Percentiles rank a stretch among this genome's conserved stretches.
Conservation (phyloP, 1,139 yeast genomes). For the Arxiozyma heterogenica region DNA sequence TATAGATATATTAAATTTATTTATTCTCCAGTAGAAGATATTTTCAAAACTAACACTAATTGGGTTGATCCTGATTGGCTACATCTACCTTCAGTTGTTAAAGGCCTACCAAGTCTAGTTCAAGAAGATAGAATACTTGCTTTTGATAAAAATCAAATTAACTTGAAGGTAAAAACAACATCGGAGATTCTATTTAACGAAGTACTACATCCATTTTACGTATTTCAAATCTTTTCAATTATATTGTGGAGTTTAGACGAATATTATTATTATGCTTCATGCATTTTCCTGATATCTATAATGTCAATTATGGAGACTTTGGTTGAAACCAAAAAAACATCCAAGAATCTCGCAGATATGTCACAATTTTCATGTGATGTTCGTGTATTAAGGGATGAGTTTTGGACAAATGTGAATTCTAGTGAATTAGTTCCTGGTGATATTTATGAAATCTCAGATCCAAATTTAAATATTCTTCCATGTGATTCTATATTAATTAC, state of each 20-base stretch:
- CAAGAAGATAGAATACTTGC: slow-evolving; percentile 62
- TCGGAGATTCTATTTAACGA: slow-evolving; percentile 68
- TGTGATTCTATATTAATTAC: slow-evolving; percentile 81
- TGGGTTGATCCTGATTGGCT: slow-evolving; percentile 83
- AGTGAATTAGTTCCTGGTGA: slow-evolving; percentile 94
- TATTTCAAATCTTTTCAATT: slow-evolving; percentile 87
- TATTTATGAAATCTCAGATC: slow-evolving; percentile 82
- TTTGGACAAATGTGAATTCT: slow-evolving; percentile 79
- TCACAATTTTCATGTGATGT: slow-evolving; percentile 70
- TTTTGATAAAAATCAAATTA: slow-evolving; percentile 70
- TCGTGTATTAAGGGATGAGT: slow-evolving; percentile 85
- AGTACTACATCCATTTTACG: slow-evolving; percentile 86
- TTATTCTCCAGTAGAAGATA: slow-evolving; percentile 79
- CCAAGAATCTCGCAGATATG: slow-evolving; percentile 61
- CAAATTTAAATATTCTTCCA: slow-evolving; percentile 63
- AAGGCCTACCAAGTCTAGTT: slow-evolving; percentile 63
- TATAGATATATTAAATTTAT: slow-evolving; percentile 78
- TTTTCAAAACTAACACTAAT: slow-evolving; percentile 71
- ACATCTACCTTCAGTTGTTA: slow-evolving; percentile 45
- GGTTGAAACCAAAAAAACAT: slow-evolving; percentile 71
- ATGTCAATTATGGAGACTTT: slow-evolving; percentile 72
- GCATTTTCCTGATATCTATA: slow-evolving; percentile 80
- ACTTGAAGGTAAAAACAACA: slow-evolving; percentile 65
- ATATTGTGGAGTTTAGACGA: slow-evolving; percentile 86
- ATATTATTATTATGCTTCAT: slow-evolving; percentile 85